Evolutionary conservation across 225 moss, liverwort and hornwort species (phyloP).

Genomic region (Asterella californica): DNA sequence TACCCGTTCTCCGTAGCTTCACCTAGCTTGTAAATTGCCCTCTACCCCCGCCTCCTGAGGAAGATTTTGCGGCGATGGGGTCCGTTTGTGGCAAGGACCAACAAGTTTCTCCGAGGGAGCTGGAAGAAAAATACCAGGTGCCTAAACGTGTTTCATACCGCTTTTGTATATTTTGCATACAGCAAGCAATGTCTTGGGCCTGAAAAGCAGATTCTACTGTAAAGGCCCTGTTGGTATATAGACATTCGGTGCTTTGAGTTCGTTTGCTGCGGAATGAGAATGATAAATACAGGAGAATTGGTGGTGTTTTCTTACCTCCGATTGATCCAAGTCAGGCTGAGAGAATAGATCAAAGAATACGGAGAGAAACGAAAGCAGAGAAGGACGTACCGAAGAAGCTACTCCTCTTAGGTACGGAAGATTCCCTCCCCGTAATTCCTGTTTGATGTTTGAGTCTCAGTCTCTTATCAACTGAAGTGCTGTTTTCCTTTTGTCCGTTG

Average conservation of each 20-base stretch:
- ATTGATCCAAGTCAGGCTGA: constrained; percentile 31
- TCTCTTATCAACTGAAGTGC: too few species aligned
- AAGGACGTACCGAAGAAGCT: constrained; percentile 39
- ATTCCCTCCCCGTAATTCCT: background rate
- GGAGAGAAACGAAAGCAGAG: constrained; percentile 37
- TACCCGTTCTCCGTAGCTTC: background rate
- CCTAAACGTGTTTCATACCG: background rate
- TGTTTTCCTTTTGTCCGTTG: background rate
- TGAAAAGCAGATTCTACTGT: too few species aligned
- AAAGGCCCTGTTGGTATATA: background rate
- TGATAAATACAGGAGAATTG: background rate
- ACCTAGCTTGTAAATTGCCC: background rate
- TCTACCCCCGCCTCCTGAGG: background rate
- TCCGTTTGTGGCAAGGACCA: constrained; percentile 42
- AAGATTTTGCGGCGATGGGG: constrained; percentile 33
- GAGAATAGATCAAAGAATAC: constrained; percentile 43
- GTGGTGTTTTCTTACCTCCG: constrained; percentile 9
- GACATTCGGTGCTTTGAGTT: background rate
- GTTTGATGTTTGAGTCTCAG: background rate
- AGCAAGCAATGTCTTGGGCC: too few species aligned
- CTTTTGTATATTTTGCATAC: too few species aligned
- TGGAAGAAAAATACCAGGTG: constrained; percentile 47
- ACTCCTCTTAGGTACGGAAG: constrained; percentile 35
- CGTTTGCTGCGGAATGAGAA: background rate
- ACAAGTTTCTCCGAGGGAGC: constrained; percentile 50